Conservation (phyloP, 345 rosid genomes). For the Gossypium sturtianum region DNA sequence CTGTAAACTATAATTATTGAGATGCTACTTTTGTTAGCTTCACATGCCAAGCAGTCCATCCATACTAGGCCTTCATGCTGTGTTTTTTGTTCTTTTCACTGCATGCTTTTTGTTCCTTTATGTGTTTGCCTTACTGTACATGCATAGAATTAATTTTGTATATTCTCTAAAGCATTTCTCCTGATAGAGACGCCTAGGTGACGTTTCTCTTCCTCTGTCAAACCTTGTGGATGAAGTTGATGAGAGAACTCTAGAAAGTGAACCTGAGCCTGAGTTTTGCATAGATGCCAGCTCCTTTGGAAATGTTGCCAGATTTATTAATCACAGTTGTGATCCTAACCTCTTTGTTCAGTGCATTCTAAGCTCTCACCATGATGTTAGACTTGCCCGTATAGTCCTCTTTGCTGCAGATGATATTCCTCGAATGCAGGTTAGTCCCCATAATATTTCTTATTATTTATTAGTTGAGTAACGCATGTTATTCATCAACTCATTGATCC, state of each 20-base stretch:
- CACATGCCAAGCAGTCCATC: neutral
- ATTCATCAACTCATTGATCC: neutral
- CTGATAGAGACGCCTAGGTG: slow-evolving; percentile 42
- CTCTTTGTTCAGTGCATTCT: slow-evolving; percentile 83
- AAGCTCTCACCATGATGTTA: slow-evolving; percentile 72
- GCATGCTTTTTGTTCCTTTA: neutral
- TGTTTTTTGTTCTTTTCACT: neutral
- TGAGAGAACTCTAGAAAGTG: slow-evolving; percentile 42
- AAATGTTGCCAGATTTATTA: slow-evolving; percentile 79
- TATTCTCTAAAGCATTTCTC: neutral
- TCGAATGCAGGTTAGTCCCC: slow-evolving; percentile 58
- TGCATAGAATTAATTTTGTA: neutral
- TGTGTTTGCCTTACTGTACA: neutral
- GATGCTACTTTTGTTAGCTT: neutral
- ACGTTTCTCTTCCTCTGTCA: slow-evolving; percentile 24
- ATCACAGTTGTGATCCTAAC: slow-evolving; percentile 92
- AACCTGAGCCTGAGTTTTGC: slow-evolving; percentile 64
- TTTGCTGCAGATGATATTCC: slow-evolving; percentile 91
- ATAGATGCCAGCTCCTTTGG: slow-evolving; percentile 82
- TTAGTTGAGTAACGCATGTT: neutral
- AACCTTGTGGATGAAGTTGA: slow-evolving; percentile 18
- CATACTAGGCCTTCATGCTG: neutral
- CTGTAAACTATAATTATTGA: neutral
- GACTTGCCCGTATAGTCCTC: slow-evolving; percentile 76
- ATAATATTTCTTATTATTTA: neutral